A percentile compares a stretch with the other conserved stretches of the same genome.
These are phyloP conservation scores for Dictyostelium citrinum DNA, from an alignment of 78 protist genomes.

Conservation along the genomic window DNA sequence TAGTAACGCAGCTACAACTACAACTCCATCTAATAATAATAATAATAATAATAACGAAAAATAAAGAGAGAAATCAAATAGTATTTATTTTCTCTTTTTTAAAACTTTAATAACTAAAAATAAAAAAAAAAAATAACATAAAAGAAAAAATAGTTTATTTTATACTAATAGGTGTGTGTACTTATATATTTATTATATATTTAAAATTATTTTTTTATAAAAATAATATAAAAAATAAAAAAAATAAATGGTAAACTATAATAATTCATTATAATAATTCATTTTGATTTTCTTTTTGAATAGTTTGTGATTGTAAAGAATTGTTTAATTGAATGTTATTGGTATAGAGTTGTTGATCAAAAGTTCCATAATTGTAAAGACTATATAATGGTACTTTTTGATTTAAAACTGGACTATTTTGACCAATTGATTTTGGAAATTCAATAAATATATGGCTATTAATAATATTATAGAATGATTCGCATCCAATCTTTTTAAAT, in stretches of 20 bases:
- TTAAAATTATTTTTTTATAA: no score
- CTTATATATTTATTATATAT: not conserved
- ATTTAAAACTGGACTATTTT: not conserved
- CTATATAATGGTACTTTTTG: not conserved
- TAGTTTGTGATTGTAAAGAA: not conserved
- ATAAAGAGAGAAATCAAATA: not conserved
- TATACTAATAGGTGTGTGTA: not conserved
- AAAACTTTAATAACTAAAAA: not conserved
- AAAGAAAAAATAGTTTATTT: not conserved
- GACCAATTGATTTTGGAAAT: not conserved
- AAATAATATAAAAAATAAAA: no score
- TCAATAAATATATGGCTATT: not conserved
- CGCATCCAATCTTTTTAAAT: not conserved
- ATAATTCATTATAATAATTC: not conserved
- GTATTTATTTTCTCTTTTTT: not conserved
- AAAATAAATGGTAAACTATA: not conserved
- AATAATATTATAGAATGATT: not conserved
- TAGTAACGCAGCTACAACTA: not conserved
- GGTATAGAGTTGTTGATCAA: not conserved
- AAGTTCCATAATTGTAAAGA: not conserved
- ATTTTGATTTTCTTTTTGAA: not conserved
- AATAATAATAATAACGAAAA: not conserved
- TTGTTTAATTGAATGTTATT: not conserved
- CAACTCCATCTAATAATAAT: not conserved
- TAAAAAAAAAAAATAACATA: not conserved